Evolutionary conservation across 805 yeast genomes (phyloP).

Genomic region (Danielia reshetovae): DNA sequence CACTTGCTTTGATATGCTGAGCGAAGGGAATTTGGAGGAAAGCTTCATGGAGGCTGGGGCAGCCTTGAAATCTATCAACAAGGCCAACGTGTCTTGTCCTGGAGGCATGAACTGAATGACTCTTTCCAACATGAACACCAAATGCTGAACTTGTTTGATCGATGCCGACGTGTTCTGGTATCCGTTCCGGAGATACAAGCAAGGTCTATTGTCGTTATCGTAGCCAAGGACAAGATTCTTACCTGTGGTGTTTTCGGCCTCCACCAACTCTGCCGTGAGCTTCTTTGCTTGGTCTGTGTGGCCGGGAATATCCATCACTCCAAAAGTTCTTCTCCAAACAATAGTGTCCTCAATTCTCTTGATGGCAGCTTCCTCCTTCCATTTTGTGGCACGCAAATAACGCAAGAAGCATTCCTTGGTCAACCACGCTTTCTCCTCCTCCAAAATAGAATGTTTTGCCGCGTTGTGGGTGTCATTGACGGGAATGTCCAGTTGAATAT

Average conservation of each 20-base stretch:
- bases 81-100: conserved; percentile 53
- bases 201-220: conserved; percentile 51
- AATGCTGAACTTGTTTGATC: conserved; percentile 50
- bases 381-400: conserved; percentile 49
- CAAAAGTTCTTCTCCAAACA: conserved; percentile 56
- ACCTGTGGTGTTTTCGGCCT: conserved; percentile 49
- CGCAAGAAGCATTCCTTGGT: conserved; percentile 52
- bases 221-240: conserved; percentile 52
- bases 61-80: conserved; percentile 53
- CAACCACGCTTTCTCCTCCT: conserved; percentile 40
- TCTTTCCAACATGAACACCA: conserved; percentile 54
- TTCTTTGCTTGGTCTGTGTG: conserved; percentile 25
- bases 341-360: conserved; percentile 44
- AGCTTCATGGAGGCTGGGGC: conserved; percentile 35
- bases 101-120: conserved; percentile 54
- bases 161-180: conserved; percentile 53
- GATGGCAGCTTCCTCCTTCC: conserved; percentile 43
- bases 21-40: conserved; percentile 45
- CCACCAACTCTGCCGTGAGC: conserved; percentile 40
- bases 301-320: conserved; percentile 32
- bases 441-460: conserved; percentile 23
- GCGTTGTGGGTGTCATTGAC: conserved; percentile 24
- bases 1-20: conserved; percentile 38
- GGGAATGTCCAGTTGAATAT: conserved; percentile 24
- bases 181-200: conserved; percentile 50